Conservation (phyloP, 768 basidiomycete genomes). For the Astraeus odoratus region DNA sequence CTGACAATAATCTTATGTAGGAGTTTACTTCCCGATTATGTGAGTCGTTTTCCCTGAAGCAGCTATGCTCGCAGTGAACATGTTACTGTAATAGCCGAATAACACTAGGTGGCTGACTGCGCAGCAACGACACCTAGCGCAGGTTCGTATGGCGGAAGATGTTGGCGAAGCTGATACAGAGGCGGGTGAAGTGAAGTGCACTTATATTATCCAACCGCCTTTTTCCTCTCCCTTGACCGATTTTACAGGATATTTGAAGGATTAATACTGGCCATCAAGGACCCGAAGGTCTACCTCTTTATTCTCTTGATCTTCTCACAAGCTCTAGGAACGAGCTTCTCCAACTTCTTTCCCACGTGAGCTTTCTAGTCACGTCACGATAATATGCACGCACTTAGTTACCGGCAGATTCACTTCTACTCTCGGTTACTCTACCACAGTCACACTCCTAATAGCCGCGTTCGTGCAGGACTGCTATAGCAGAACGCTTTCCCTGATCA, state of each 20-base stretch:
- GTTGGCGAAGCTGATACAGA: constrained; percentile 63
- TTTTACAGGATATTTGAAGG: constrained; percentile 13
- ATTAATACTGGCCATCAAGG: constrained; percentile 47
- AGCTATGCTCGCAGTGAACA: neutral
- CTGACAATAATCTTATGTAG: constrained; percentile 24
- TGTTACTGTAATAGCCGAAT: constrained; percentile 34
- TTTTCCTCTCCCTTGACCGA: neutral
- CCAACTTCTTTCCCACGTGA: constrained; percentile 53
- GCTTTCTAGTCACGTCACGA: constrained; percentile 3
- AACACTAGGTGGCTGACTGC: constrained; percentile 56
- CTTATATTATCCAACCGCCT: constrained; percentile 4
- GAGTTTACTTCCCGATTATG: constrained; percentile 54
- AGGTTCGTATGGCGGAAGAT: constrained; percentile 60
- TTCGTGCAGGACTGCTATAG: constrained; percentile 24
- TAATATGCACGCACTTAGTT: neutral
- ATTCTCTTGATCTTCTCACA: constrained; percentile 48
- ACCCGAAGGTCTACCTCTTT: constrained; percentile 48
- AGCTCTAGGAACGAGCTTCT: constrained; percentile 52
- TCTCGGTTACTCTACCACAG: constrained; percentile 54
- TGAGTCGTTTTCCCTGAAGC: constrained; percentile 22
- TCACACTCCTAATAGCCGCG: constrained; percentile 54
- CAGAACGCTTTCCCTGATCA: neutral
- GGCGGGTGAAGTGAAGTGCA: constrained; percentile 48
- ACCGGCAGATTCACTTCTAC: constrained; percentile 46
- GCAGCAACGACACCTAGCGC: constrained; percentile 49